A percentile compares a stretch with the other conserved stretches of the same genome.
These are phyloP conservation scores for Ogataea chonburiensis DNA, from an alignment of 805 yeast species.

Conservation along the genomic window DNA sequence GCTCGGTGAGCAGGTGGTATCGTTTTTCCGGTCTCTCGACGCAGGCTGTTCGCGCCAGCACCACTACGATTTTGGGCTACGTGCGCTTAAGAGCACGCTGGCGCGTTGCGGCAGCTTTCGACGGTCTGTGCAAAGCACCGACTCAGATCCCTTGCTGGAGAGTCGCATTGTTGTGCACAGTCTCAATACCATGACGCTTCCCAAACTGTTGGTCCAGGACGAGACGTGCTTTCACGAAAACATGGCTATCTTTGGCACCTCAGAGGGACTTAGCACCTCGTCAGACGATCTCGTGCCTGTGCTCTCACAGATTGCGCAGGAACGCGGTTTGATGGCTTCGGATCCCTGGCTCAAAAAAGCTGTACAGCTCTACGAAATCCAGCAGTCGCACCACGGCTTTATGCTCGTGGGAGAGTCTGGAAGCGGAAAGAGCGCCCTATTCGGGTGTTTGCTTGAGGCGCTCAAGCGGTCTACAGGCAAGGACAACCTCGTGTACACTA, in stretches of 20 bases:
- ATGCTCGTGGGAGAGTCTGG: conserved; percentile 80
- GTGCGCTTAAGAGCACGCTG: conserved; percentile 73
- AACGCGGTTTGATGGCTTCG: conserved; percentile 35
- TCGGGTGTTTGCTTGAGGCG: conserved; percentile 49
- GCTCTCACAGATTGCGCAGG: conserved; percentile 31
- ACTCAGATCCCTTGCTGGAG: conserved; percentile 23
- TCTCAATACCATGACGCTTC: conserved; percentile 60
- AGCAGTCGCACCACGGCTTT: conserved; percentile 67
- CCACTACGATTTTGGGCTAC: conserved; percentile 89
- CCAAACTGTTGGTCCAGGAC: conserved; percentile 63
- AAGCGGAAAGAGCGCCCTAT: conserved; percentile 64
- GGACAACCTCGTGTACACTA: conserved; percentile 41
- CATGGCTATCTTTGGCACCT: conserved; percentile 29
- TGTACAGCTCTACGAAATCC: conserved; percentile 61
- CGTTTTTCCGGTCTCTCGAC: conserved; percentile 50
- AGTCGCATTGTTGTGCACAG: conserved; percentile 45
- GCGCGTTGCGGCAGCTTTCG: conserved; percentile 51
- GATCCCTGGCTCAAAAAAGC: conserved; percentile 53
- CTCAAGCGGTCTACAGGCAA: conserved; percentile 31
- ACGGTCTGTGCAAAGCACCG: conserved; percentile 7
- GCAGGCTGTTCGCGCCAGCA: conserved; percentile 47
- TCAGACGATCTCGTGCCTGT: conserved; percentile 28
- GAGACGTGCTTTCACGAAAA: conserved; percentile 36
- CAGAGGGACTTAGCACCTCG: not conserved
- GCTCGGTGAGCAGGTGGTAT: conserved; percentile 50